Evolutionary conservation across 257 asterid species (phyloP).

Genomic region (Salvia miltiorrhiza): DNA sequence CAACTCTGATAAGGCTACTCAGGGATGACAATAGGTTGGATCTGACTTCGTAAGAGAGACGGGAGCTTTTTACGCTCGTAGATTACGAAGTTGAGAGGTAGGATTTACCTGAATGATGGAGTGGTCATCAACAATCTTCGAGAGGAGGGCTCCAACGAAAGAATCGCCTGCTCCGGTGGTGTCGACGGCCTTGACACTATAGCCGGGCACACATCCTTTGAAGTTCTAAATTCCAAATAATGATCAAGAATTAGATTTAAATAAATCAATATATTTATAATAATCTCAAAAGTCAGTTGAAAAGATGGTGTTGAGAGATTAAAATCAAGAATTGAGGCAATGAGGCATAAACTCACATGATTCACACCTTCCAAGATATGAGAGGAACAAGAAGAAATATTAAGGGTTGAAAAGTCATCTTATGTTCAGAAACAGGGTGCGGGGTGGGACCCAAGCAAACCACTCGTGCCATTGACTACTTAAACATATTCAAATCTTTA

Average conservation of each 20-base stretch:
- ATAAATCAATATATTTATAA: neutral
- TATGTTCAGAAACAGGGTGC: slow-evolving; percentile 22
- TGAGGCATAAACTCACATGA: slow-evolving; percentile 13
- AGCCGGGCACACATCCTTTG: slow-evolving; percentile 34
- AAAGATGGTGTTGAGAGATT: neutral
- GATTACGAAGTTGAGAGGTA: neutral
- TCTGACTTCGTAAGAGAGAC: too few species aligned
- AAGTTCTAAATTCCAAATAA: slow-evolving; percentile 26
- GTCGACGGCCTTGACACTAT: slow-evolving; percentile 38
- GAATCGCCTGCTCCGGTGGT: slow-evolving; percentile 62
- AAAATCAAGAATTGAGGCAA: neutral
- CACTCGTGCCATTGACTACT: neutral
- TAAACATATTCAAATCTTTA: neutral
- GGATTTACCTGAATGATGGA: slow-evolving; percentile 30
- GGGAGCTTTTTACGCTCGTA: too few species aligned
- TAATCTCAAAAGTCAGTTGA: too few species aligned
- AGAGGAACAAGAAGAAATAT: neutral
- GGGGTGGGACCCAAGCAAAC: neutral
- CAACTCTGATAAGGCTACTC: neutral
- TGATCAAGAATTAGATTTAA: neutral
- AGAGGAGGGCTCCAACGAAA: slow-evolving; percentile 48
- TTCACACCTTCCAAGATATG: slow-evolving; percentile 24
- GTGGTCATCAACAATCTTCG: slow-evolving; percentile 47
- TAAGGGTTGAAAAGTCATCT: neutral
- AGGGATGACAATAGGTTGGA: neutral